Conservation (phyloP, 257 asterid genomes). For the Solanum okadae region DNA sequence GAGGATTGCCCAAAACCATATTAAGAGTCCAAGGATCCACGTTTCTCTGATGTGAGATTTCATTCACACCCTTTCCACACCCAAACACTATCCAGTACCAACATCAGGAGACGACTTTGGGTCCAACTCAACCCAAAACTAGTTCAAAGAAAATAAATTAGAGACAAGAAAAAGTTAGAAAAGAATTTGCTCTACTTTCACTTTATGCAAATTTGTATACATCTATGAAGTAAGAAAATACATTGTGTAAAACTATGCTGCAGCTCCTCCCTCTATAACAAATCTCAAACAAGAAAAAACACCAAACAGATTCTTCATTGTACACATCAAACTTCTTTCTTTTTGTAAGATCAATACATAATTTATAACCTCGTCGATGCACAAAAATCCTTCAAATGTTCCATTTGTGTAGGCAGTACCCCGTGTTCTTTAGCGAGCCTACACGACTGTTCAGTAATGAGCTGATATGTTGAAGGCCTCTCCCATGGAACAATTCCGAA, state of each 20-base stretch:
- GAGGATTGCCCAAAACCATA: not conserved
- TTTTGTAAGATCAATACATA: not conserved
- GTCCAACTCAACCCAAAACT: not conserved
- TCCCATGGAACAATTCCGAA: constrained; percentile 89
- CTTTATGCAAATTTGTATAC: not conserved
- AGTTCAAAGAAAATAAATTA: not conserved
- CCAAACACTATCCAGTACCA: not conserved
- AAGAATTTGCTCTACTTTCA: not conserved
- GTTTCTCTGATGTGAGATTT: too few species aligned
- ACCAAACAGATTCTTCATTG: not conserved
- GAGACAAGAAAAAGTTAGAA: not conserved
- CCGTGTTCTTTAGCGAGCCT: constrained; percentile 75
- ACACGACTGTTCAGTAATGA: constrained; percentile 81
- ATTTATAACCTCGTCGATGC: constrained; percentile 2
- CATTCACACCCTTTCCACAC: too few species aligned
- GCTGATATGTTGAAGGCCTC: constrained; percentile 45
- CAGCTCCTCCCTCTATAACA: not conserved
- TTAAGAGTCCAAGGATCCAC: too few species aligned
- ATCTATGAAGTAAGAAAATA: not conserved
- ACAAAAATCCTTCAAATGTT: constrained; percentile 58
- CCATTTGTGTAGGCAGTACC: constrained; percentile 67
- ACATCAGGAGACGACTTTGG: not conserved
- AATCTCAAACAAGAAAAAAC: not conserved
- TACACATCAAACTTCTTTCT: not conserved
- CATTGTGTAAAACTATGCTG: not conserved